Base-by-base conservation (phyloP, 2,329 filamentous ascomycete species). In the Ophiognomonia clavigignenti-juglandacearum region DNA sequence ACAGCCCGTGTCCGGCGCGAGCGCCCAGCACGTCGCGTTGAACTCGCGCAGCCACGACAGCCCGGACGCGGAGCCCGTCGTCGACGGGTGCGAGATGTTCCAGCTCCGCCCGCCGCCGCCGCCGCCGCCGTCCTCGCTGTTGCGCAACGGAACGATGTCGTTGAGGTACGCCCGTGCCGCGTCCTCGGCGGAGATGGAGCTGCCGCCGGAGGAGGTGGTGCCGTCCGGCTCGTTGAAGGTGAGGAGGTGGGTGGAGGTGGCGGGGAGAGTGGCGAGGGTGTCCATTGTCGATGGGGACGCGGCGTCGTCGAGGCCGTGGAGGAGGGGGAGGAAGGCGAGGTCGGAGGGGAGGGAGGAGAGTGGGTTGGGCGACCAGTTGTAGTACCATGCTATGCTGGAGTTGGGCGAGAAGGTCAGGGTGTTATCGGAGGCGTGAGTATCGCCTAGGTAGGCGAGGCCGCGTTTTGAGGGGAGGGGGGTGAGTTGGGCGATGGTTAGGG, bases 161-260 rank as follows among this genome's bases (percentile, higher is more conserved):
- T 62, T 56, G 3, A 71, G 54, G 45, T 71, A 71, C 3, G 53
- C 57, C 2, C 57, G 52, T 0, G 68, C 68, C 0, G 68, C 68
- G 16, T 69, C 66, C 23, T 64, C 55, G 2, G 68, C 62, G 1
- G 57, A 60, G 38, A 71, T 67, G 8, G 57, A 51, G 43, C 66
- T 69, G 19, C 68, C 68, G 9, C 68, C 68, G 0, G 65, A 64
- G 7, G 60, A 59, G 2, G 60, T 67, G 6, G 61, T 62, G 1
- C 67, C 67, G 44, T 71, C 68, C 1, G 68, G 68, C 45, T 71
- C 68, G 48, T 71, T 71, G 46, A 71, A 71, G 0, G 60, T 60
- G 18, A 71, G 59, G 3, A 71, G 56, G 38, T 68, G 65, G 0
- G 61, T 68, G 1, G 68, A 68, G 2, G 64, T 62, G 4, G 50